Conservation (phyloP, 2,329 filamentous ascomycete species). For the Cadophora malorum region DNA sequence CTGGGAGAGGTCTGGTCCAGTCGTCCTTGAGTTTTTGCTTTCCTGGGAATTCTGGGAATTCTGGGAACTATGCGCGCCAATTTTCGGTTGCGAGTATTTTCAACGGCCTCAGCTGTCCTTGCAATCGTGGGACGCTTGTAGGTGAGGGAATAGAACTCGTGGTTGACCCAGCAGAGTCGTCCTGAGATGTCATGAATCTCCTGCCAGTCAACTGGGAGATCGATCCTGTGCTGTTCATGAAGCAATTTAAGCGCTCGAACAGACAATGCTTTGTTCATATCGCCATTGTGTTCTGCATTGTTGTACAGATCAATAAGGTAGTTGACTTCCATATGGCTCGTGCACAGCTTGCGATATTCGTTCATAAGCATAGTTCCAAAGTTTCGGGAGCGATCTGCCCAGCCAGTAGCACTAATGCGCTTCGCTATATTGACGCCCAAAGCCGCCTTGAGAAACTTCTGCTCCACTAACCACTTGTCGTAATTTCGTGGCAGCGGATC, state of each 20-base stretch:
- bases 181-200: neutral
- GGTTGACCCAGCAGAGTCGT: neutral
- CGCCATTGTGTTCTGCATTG: neutral
- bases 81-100: neutral
- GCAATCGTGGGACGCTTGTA: neutral
- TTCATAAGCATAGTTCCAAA: neutral
- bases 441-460: neutral
- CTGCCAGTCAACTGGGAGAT: neutral
- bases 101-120: neutral
- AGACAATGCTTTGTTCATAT: neutral
- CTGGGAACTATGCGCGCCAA: neutral
- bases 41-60: neutral
- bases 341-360: neutral
- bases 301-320: neutral
- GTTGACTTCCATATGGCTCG: too few relatives aligned
- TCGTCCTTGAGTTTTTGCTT: neutral
- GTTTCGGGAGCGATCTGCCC: neutral
- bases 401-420: neutral
- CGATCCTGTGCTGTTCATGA: neutral
- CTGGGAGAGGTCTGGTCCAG: too few relatives aligned
- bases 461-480: neutral
- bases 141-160: neutral
- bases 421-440: neutral
- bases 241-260: too few relatives aligned
- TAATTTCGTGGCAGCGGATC: too few relatives aligned